These are phyloP conservation scores for Metarhizium humberi DNA, from an alignment of 2,329 filamentous ascomycete species.

Conservation along the genomic window DNA sequence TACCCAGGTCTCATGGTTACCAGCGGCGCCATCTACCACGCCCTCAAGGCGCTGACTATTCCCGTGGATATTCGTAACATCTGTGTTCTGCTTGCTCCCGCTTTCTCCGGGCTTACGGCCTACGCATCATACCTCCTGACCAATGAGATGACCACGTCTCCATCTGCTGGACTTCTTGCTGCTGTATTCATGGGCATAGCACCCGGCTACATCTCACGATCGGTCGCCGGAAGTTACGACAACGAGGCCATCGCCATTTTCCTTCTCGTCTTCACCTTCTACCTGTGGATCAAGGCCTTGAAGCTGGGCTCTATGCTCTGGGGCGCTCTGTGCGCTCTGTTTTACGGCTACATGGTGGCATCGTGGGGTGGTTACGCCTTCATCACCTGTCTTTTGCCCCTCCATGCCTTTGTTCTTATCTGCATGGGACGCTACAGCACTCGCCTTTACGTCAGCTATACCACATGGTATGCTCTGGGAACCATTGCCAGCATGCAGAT, in stretches of 20 bases:
- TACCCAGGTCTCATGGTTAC: conserved; percentile 99
- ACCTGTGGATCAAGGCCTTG: conserved; percentile 96
- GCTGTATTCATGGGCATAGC: conserved; percentile 96
- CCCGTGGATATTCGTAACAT: conserved; percentile 98
- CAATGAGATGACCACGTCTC: conserved; percentile 92
- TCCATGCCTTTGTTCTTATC: conserved; percentile 89
- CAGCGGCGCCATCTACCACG: conserved; percentile 91
- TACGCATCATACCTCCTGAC: conserved; percentile 91
- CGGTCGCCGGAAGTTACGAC: conserved; percentile 96
- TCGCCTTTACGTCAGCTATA: conserved; percentile 91
- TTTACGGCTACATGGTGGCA: conserved; percentile 99
- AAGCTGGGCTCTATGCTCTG: conserved; percentile 96
- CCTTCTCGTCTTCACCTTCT: conserved; percentile 96
- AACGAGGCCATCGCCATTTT: conserved; percentile 99
- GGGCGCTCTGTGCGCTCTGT: conserved; percentile 88
- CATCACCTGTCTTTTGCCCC: conserved; percentile 92
- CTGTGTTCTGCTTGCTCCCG: conserved; percentile 91
- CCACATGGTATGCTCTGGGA: conserved; percentile 94
- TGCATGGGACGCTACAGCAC: conserved; percentile 96
- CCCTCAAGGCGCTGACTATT: conserved; percentile 77
- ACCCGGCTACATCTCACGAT: conserved; percentile 95
- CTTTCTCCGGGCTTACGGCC: conserved; percentile 87
- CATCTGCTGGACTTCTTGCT: conserved; percentile 88
- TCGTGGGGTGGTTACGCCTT: conserved; percentile 99
- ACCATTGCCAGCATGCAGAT: conserved; percentile 98